phyloP scores from a whole-genome alignment of 2,329 filamentous ascomycete species.

The Annulohypoxylon truncatum region DNA sequence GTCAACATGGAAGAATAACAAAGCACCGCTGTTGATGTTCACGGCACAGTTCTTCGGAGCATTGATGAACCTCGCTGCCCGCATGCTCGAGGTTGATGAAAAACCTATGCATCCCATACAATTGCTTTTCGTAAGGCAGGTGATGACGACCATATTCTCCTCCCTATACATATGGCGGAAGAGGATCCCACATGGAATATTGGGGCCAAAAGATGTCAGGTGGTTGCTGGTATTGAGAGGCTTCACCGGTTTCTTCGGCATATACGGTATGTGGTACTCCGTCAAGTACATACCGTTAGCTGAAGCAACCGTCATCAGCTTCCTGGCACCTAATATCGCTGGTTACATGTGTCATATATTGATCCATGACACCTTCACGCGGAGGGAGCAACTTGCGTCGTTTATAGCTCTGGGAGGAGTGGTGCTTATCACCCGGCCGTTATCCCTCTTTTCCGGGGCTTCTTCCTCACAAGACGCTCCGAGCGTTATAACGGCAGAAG shows the following conservation, averaged over 20 bases:
- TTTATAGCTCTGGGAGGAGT: slow-evolving; percentile 82
- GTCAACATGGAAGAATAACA: slow-evolving; percentile 64
- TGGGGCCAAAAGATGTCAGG: slow-evolving; percentile 75
- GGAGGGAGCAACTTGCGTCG: slow-evolving; percentile 79
- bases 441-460: slow-evolving; percentile 52
- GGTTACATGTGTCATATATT: slow-evolving; percentile 84
- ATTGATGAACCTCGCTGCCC: slow-evolving; percentile 85
- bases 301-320: slow-evolving; percentile 90
- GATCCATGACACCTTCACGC: slow-evolving; percentile 80
- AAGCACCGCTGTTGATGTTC: slow-evolving; percentile 78
- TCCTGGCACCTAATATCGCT: slow-evolving; percentile 81
- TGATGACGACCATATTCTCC: slow-evolving; percentile 75
- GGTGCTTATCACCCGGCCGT: slow-evolving; percentile 82
- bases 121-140: slow-evolving; percentile 84
- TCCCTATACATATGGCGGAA: slow-evolving; percentile 79
- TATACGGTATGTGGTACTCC: slow-evolving; percentile 78
- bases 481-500: slow-evolving; percentile 40
- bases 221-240: slow-evolving; percentile 76
- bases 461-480: slow-evolving; percentile 21
- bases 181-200: slow-evolving; percentile 74
- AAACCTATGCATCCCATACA: slow-evolving; percentile 84
- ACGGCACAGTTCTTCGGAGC: slow-evolving; percentile 83
- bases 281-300: slow-evolving; percentile 75
- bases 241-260: slow-evolving; percentile 78
- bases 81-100: slow-evolving; percentile 73